Percentiles rank a stretch among this genome's conserved stretches.
These are phyloP conservation scores for Prosopis cineraria DNA, from an alignment of 306 rosid genomes.

Conservation along the genomic window DNA sequence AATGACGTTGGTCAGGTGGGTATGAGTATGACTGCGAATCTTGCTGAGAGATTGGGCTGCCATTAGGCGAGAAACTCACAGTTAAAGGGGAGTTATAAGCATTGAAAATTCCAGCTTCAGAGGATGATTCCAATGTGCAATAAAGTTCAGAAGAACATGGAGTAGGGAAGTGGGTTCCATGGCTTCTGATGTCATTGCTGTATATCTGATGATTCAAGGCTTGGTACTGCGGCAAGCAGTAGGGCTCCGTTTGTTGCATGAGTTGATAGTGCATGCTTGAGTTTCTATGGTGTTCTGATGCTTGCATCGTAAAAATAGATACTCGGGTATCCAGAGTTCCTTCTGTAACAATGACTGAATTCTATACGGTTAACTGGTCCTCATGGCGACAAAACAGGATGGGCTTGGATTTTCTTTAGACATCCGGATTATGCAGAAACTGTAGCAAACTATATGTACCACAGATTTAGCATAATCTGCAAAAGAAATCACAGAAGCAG, in stretches of 20 bases:
- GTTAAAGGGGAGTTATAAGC: slow-evolving; percentile 63
- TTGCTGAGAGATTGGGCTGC: slow-evolving; percentile 73
- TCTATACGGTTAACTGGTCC: slow-evolving; percentile 30
- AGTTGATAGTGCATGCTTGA: slow-evolving; percentile 74
- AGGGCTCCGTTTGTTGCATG: slow-evolving; percentile 62
- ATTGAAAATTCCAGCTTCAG: slow-evolving; percentile 44
- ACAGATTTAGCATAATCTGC: slow-evolving; percentile 40
- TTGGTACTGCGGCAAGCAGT: slow-evolving; percentile 64
- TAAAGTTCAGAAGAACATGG: slow-evolving; percentile 49
- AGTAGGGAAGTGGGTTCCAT: slow-evolving; percentile 41
- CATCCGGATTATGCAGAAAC: slow-evolving; percentile 8
- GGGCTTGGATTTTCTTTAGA: slow-evolving; percentile 17
- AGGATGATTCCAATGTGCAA: slow-evolving; percentile 91
- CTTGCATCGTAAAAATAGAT: slow-evolving; percentile 57
- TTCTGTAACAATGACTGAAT: not conserved
- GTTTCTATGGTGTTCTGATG: slow-evolving; percentile 70
- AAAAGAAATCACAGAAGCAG: slow-evolving; percentile 33
- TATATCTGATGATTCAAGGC: slow-evolving; percentile 49
- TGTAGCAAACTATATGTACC: slow-evolving; percentile 23
- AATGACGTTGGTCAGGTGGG: slow-evolving; percentile 53
- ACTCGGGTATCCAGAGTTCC: not conserved
- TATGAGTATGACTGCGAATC: slow-evolving; percentile 62
- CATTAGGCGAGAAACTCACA: slow-evolving; percentile 69
- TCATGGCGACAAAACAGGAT: slow-evolving; percentile 12
- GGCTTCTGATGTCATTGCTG: slow-evolving; percentile 49